Base-by-base conservation (phyloP, 495 filamentous ascomycete species). In the Penicillium salamii region DNA sequence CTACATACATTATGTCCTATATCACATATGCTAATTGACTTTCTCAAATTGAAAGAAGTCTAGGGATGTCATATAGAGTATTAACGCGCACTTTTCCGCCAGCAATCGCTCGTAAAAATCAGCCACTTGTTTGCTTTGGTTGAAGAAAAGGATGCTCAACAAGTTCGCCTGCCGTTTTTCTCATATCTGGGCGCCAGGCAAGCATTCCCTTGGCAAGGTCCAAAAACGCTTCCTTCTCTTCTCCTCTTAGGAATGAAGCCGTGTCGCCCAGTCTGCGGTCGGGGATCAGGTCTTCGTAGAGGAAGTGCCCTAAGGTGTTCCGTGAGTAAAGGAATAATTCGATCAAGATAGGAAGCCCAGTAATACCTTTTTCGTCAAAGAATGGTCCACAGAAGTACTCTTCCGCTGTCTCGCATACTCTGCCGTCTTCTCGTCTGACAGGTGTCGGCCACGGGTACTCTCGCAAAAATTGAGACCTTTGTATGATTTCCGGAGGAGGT, bases 141-240 rank as follows among this genome's bases (percentile, higher is more conserved):
- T 68, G 59, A 59, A 72, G 65, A 57, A 71, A 71, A 52, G 58
- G 61, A 49, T 71, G 67, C 40, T 9, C 33, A n/a, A 52, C 59
- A 54, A 72, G 47, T 61, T 72, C 64, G 26, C 59, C 62, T 40
- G 67, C 67, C 41, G 58, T 58, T 60, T 67, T 62, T 55, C 68
- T 69, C 43, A 7, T 9, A 57, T 62, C 21, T 55, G 58, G 64
- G 52, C 63, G 52, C 69, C 63, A 71, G 54, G 55, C 46, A 60
- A 75, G 70, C 66, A 74, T 76, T 57, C 43, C 55, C 49, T 58
- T 65, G 51, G 59, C 66, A 43, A 75, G 62, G 52, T 70, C 62
- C 44, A 75, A 46, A 66, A 77, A 75, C 32, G 28, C 18, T 49
- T 74, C 68, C 54, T 32, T 72, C 54, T 77, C 70, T 49, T 71